Conservation (phyloP, 2,329 filamentous ascomycete species). For the Stachybotrys echinatus region DNA sequence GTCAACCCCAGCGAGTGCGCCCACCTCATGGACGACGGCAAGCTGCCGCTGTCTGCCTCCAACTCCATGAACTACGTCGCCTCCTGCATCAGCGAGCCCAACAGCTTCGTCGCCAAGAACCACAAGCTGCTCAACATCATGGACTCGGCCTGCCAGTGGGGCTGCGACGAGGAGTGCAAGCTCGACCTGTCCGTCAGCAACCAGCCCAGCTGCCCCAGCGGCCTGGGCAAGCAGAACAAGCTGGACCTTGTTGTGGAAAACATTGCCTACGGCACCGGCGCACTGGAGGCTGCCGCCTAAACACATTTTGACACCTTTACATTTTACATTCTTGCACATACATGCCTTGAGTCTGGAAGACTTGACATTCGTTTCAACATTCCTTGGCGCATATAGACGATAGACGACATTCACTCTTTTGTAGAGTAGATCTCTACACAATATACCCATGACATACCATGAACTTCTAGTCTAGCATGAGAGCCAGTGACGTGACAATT, state of each 20-base stretch:
- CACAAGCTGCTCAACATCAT: constrained; percentile 48
- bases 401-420: too few relatives aligned
- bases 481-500: too few relatives aligned
- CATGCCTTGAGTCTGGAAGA: too few relatives aligned
- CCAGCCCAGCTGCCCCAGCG: constrained; percentile 44
- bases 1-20: constrained; percentile 43
- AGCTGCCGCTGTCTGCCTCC: constrained; percentile 48
- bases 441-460: too few relatives aligned
- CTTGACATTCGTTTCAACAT: too few relatives aligned
- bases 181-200: constrained; percentile 42
- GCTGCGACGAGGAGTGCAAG: constrained; percentile 45
- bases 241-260: constrained; percentile 39
- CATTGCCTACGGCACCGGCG: constrained; percentile 45
- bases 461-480: too few relatives aligned
- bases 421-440: too few relatives aligned
- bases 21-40: constrained; percentile 41
- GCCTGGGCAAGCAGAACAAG: constrained; percentile 27
- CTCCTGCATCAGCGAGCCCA: constrained; percentile 36
- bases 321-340: too few relatives aligned
- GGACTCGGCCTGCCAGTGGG: constrained; percentile 43
- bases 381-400: too few relatives aligned
- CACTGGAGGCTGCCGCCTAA: constrained; percentile 19
- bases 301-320: too few relatives aligned
- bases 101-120: constrained; percentile 49
- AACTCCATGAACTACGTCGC: constrained; percentile 53